Evolutionary conservation across 768 basidiomycete species (phyloP).

Genomic region (Pisolithus marmoratus): DNA sequence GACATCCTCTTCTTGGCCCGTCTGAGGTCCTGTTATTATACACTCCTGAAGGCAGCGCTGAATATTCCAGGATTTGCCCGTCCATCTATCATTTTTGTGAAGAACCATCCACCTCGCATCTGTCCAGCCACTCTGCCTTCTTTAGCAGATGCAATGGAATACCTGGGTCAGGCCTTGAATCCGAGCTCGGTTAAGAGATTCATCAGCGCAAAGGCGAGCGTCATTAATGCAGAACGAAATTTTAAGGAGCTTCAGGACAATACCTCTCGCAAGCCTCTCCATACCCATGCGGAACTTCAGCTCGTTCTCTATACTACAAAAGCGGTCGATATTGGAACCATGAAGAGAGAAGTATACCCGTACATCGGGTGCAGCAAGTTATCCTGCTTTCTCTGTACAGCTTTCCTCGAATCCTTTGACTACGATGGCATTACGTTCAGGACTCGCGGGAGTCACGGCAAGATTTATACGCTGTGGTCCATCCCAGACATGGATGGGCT

Average conservation of each 20-base stretch:
- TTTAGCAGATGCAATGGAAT: background rate
- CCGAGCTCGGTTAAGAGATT: background rate
- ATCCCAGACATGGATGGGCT: background rate
- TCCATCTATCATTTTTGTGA: background rate
- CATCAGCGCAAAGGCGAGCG: background rate
- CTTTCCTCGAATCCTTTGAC: background rate
- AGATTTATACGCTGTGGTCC: conserved; percentile 1
- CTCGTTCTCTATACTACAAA: background rate
- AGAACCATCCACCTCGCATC: background rate
- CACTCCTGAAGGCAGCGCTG: background rate
- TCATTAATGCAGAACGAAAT: background rate
- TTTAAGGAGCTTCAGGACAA: background rate
- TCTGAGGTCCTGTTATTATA: background rate
- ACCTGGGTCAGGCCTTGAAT: background rate
- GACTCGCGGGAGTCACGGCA: conserved; percentile 1
- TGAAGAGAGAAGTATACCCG: background rate
- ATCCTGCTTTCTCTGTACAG: conserved; percentile 1
- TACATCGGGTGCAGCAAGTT: conserved; percentile 3
- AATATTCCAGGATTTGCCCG: background rate
- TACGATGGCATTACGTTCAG: background rate
- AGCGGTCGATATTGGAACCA: background rate
- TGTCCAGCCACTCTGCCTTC: background rate
- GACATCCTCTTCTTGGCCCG: conserved; percentile 1
- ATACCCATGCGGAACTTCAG: background rate
- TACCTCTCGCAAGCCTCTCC: background rate